A percentile compares a stretch with the other conserved stretches of the same genome.
phyloP scores from a whole-genome alignment of 164 flowering plant species.

The Vitis riparia region DNA sequence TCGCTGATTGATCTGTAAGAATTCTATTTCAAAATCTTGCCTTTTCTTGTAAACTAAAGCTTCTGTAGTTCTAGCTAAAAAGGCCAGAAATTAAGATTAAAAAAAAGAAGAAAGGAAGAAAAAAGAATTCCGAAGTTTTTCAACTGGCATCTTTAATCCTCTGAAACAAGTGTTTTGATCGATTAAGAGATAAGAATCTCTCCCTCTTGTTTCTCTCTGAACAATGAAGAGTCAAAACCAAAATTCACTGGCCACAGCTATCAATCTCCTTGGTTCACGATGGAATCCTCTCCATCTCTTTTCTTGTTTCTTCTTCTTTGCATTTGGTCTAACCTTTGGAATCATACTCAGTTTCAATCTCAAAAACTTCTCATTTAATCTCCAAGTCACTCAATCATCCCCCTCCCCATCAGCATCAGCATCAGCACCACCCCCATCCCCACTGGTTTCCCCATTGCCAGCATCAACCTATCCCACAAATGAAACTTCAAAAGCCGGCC shows the following conservation, averaged over 20 bases:
- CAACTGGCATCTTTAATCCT: too few relatives aligned
- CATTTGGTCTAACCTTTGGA: constrained; percentile 33
- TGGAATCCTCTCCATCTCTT: constrained; percentile 22
- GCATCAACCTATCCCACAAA: too few relatives aligned
- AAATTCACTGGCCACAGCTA: not conserved
- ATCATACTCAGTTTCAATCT: constrained; percentile 24
- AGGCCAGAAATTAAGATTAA: too few relatives aligned
- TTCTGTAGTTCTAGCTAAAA: too few relatives aligned
- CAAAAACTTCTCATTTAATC: constrained; percentile 21
- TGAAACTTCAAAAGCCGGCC: too few relatives aligned
- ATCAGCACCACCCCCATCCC: not conserved
- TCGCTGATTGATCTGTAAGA: too few relatives aligned
- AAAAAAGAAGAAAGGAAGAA: too few relatives aligned
- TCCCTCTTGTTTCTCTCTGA: not conserved
- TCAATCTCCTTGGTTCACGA: constrained; percentile 26
- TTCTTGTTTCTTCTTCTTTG: constrained; percentile 25
- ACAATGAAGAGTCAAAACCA: constrained; percentile 28
- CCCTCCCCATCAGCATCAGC: not conserved
- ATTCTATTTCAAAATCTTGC: not conserved
- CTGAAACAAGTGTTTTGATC: too few relatives aligned
- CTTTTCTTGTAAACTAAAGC: too few relatives aligned
- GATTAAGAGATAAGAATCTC: too few relatives aligned
- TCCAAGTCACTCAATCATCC: constrained; percentile 26
- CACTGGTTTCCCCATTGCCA: too few relatives aligned
- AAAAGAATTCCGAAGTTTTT: not conserved